Evolutionary conservation across 2,329 filamentous ascomycete species (phyloP), one percentile per base, ranked within the genome.

Genomic region (Botrytis galanthina): DNA sequence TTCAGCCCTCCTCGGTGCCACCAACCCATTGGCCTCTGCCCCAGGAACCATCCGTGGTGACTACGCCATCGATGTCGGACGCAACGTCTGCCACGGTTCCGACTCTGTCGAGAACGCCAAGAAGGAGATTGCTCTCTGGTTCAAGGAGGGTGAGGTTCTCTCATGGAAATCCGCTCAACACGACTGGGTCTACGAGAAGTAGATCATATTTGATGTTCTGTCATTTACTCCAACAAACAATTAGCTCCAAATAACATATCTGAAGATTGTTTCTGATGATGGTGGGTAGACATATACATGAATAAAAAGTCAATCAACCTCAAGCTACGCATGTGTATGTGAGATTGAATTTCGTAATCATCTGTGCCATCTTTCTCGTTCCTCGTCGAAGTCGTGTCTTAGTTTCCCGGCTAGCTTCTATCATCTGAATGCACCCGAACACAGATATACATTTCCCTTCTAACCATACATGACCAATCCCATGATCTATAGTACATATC

Each of bases 71-170:
- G 91, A 94, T 81, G 92, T 94, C 83, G 96, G 96, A 87, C 94
- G 95, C 85, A 99, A 99, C 89, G 94, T 98, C 87, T 98, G 95
- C 93, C 96, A 99, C 91, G 96, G 96, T 84, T 98, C 94, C 86
- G 96, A 99, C 90, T 91, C 89, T 84, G 95, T 99, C 86, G 96
- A 99, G 91, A 97, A 90, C 88, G 96, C 96, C 86, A 90, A 98
- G 92, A 98, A 98, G 93, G 96, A 99, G 90, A 99, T 99, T 84
- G 92, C 92, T 82, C 91, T 98, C 84, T 99, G 96, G 96, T 99
- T 99, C 93, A 91, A 92, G 86, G 87, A 93, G 80, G 91, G 90
- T 80, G 96, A 98, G 86, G 84, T 97, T 82, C 86, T 94, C 86
- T 88, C 83, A 86, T 98, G 93, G 90, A 95, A 96, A 90, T 87